phyloP scores from a whole-genome alignment of 805 yeast species.

The Wickerhamiella kazuoi region DNA sequence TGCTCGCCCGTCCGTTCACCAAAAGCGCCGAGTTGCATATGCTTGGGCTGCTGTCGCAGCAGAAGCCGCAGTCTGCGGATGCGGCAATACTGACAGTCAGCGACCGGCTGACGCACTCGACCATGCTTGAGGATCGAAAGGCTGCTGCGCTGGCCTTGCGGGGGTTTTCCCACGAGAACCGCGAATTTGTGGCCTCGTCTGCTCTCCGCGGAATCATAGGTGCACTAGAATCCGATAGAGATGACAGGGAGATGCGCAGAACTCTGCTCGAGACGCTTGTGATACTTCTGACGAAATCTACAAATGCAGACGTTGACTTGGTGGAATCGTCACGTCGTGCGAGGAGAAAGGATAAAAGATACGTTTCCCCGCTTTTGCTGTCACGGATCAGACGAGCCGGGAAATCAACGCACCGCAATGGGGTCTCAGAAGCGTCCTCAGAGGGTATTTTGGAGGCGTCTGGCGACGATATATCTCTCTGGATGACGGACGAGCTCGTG shows the following conservation, averaged over 20 bases:
- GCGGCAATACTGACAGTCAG: slow-evolving; percentile 80
- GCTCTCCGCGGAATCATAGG: slow-evolving; percentile 60
- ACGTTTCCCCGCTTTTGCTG: slow-evolving; percentile 23
- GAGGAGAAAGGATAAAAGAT: slow-evolving; percentile 14
- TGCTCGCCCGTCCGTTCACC: too few relatives aligned
- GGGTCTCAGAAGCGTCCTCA: slow-evolving; percentile 47
- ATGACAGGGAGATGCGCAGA: slow-evolving; percentile 55
- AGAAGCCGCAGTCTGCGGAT: slow-evolving; percentile 43
- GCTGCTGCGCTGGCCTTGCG: slow-evolving; percentile 84
- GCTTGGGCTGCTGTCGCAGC: slow-evolving; percentile 27
- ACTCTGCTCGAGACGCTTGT: slow-evolving; percentile 75
- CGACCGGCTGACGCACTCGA: slow-evolving; percentile 71
- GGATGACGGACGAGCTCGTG: slow-evolving; percentile 89
- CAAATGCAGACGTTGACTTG: slow-evolving; percentile 41
- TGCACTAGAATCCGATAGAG: slow-evolving; percentile 45
- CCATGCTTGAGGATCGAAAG: slow-evolving; percentile 63
- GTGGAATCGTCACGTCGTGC: slow-evolving; percentile 56
- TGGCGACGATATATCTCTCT: slow-evolving; percentile 72
- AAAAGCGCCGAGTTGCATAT: too few relatives aligned
- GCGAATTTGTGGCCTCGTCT: slow-evolving; percentile 79
- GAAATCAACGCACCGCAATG: slow-evolving; percentile 42
- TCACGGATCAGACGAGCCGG: too few relatives aligned
- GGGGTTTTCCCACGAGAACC: slow-evolving; percentile 69
- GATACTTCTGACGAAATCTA: slow-evolving; percentile 48
- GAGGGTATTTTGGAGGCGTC: too few relatives aligned